Base-by-base conservation (phyloP, 2,329 filamentous ascomycete species). In the Trichoderma polysporum region DNA sequence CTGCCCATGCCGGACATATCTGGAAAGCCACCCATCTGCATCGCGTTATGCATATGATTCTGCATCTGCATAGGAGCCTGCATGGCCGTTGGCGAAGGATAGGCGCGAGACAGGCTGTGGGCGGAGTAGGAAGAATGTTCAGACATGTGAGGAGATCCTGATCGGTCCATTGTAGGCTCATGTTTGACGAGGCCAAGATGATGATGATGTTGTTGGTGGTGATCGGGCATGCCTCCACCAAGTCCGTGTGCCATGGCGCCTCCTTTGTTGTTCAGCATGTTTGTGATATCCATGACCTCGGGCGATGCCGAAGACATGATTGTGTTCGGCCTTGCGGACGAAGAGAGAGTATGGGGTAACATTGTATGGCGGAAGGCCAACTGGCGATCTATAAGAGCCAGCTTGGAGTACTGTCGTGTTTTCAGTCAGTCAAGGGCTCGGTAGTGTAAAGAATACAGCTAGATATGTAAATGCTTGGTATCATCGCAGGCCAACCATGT, bases 111-210 rank as follows among this genome's bases (percentile, higher is more conserved):
- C 70, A 84, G 78, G 67, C 79, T 81, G 72, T 83, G 81, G 54
- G 79, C 81, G 2, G 85, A 86, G 74, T 85, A 86, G 68, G 84
- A 82, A 5, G 85, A 87, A 74, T 85, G 83, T 71, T 88, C 86
- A 15, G 86, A 88, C 66, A 85, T 85, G 76, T 88, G 86, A 10
- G 86, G 85, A 7, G 86, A 88, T 71, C 81, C 83, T 56, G 84
- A 82, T 67, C 85, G 83, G 66, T 88, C 85, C 73, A 87, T 81
- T 17, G 71, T 74, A 56, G 77, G 73, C 59, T 80, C 78, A 54
- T 73, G 71, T 69, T 79, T 80, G 67, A 78, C 72, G 68, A 77
- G 73, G 65, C 73, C 70, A 59, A 74, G 73, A 65, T 76, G 76
- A 66, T 73, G 74, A 57, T 74, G 73, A 35, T 69, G 72, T 58